Evolutionary conservation across 2,329 filamentous ascomycete genomes (phyloP), one percentile per base, ranked within the genome.

Genomic region (Cercospora nicotianae): DNA sequence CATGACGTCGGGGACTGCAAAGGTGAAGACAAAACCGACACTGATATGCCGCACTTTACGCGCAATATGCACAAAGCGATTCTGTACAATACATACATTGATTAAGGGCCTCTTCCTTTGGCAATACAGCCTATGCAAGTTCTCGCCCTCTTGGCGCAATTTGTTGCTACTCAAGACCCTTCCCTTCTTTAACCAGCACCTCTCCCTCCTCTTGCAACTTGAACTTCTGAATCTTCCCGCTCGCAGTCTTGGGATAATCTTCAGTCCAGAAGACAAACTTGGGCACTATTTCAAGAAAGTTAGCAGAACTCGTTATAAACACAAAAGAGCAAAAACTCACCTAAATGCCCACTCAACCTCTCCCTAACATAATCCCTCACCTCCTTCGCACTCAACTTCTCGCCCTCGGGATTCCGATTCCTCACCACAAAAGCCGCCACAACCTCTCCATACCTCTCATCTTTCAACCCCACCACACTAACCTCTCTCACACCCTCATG

Each of bases 211-310:
- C 90, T 75, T 87, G 87, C 75, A 98, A 79, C 82, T 90, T 94
- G 78, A 91, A 97, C 82, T 98, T 97, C 82, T 97, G 93, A 65
- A 98, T 94, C 87, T 99, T 99, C 26, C 94, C 94, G 78, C 93
- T 97, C 5, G 93, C 91, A 39, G 95, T 99, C 86, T 97, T 97
- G 20, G 94, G 94, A 77, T 92, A 96, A n/a, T 89, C 87, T 0
- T 89, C 85, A 0, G 91, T 84, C 86, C 91, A 97, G 77, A 97
- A 97, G n/a, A 98, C 86, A 77, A 94, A 88, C 80, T 91, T 95
- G 0, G 94, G 94, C 63, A 92, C 92, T 86, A 64, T 58, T 9
- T 57, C 33, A 23, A 53, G n/a, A 51, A n/a, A 45, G 65, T 59
- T 18, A 60, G 42, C 16, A 39, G 1, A 39, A 2, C 5, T 39